These are phyloP conservation scores for Mycena vitilis DNA, from an alignment of 768 basidiomycete species.

Conservation along the genomic window DNA sequence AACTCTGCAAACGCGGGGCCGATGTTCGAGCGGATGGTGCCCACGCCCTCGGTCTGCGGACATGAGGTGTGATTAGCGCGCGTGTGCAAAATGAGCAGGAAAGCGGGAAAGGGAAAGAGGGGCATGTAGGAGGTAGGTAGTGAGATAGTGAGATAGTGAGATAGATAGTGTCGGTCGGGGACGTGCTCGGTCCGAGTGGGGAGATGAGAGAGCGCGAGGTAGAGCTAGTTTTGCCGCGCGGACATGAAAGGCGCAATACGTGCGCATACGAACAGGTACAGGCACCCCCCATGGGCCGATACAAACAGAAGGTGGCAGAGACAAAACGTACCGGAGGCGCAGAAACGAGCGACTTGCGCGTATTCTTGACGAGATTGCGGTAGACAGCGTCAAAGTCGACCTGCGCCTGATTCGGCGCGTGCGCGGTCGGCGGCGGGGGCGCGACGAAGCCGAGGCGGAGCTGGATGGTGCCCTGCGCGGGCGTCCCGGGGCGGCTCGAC, in stretches of 20 bases:
- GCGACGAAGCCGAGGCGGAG: constrained; percentile 62
- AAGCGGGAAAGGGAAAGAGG: background rate
- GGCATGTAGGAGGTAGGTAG: background rate
- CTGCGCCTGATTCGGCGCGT: constrained; percentile 42
- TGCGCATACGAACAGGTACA: background rate
- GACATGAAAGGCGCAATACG: background rate
- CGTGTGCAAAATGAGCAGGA: background rate
- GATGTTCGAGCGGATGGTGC: constrained; percentile 78
- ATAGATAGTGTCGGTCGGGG: background rate
- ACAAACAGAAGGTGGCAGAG: constrained; percentile 3
- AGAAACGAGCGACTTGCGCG: constrained; percentile 75
- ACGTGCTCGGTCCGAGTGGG: background rate
- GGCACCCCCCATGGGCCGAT: background rate
- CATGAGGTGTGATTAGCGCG: constrained; percentile 2
- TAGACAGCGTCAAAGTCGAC: constrained; percentile 72
- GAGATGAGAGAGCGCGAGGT: background rate
- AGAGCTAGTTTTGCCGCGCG: background rate
- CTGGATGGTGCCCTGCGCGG: constrained; percentile 53
- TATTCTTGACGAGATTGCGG: constrained; percentile 69
- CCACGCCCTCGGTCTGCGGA: constrained; percentile 84
- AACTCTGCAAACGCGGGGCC: constrained; percentile 68
- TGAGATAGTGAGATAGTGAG: background rate
- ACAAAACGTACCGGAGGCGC: constrained; percentile 75
- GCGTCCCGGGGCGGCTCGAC: constrained; percentile 55
- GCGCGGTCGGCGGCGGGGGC: constrained; percentile 55